Base-by-base conservation (phyloP, 805 yeast species). In the Hanseniaspora thailandica region DNA sequence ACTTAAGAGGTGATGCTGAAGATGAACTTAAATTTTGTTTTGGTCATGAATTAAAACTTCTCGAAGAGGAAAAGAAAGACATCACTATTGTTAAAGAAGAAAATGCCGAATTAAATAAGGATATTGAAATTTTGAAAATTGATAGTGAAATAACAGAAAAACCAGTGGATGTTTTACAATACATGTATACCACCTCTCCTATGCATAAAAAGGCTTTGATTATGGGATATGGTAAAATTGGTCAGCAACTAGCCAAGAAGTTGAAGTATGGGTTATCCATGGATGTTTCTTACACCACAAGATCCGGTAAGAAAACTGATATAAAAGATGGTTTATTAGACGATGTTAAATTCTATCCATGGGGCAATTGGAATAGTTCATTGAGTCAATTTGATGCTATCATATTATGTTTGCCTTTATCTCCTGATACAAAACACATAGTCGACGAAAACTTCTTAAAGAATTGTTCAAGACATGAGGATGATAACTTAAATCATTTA, bases 211-310 rank as follows among this genome's bases (percentile, higher is more conserved):
- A 67, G 35, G 81, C 70, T 39, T 76, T 77, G 26, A 71, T 81
- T 31, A 66, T 80, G 1, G 86, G 86, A 0, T 71, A 80, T 58
- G 86, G 86, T 2, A 70, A 73, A 36, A 80, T 81, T 54, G 86
- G 86, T 1, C 70, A 71, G 57, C 73, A 72, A 23, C 71, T 80
- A 44, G 85, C 77, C 0, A 58, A 58, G 52, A 73, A 80, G 58
- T 68, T 78, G 58, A 63, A 62, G 20, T 53, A 68, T 43, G 74
- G 71, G 8, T 60, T 81, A 39, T 84, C 83, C 1, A 78, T 81
- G 84, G 65, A 76, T 45, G 69, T 81, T 26, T 75, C 71, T 54
- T 81, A 81, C 59, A 69, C 77, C 48, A 78, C 77, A 57, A 69
- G 84, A 59, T 68, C 62, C 4, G 66, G 65, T 47, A 59, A 60